These are phyloP conservation scores for Neopestalotiopsis clavispora DNA, from an alignment of 2,329 filamentous ascomycete species.

Conservation along the genomic window DNA sequence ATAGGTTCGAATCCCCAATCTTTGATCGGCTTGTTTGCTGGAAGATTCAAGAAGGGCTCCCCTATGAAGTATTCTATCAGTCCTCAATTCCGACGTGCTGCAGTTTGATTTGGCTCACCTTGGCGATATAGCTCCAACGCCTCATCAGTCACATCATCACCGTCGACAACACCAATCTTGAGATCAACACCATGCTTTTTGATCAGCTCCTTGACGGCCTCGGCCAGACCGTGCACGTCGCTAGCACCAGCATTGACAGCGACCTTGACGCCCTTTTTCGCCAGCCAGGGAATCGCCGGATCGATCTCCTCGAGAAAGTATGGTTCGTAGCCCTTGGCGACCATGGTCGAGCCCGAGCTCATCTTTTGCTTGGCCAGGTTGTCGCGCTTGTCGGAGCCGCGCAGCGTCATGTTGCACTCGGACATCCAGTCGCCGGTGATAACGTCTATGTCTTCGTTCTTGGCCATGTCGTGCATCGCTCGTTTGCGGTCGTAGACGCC, in stretches of 20 bases:
- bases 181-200: conserved; percentile 23
- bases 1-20: conserved; percentile 28
- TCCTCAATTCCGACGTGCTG: too few species aligned
- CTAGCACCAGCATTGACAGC: conserved; percentile 35
- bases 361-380: conserved; percentile 12
- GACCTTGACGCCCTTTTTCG: conserved; percentile 26
- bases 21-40: conserved; percentile 30
- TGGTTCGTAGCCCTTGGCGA: conserved; percentile 12
- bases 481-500: conserved; percentile 47
- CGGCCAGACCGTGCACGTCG: conserved; percentile 25
- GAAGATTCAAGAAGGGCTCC: conserved; percentile 26
- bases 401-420: conserved; percentile 17
- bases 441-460: conserved; percentile 28
- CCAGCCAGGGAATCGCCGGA: conserved; percentile 16
- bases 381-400: conserved; percentile 13
- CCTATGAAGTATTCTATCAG: not conserved
- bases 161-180: conserved; percentile 34
- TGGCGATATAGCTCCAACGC: conserved; percentile 31
- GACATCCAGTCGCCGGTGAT: conserved; percentile 21
- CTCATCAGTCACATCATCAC: conserved; percentile 32
- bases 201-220: conserved; percentile 18
- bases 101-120: conserved; percentile 17
- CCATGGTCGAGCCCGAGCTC: conserved; percentile 23
- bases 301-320: conserved; percentile 17
- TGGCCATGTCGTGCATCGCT: conserved; percentile 41